Conservation (phyloP, 2,329 filamentous ascomycete species). For the Colletotrichum lini region DNA sequence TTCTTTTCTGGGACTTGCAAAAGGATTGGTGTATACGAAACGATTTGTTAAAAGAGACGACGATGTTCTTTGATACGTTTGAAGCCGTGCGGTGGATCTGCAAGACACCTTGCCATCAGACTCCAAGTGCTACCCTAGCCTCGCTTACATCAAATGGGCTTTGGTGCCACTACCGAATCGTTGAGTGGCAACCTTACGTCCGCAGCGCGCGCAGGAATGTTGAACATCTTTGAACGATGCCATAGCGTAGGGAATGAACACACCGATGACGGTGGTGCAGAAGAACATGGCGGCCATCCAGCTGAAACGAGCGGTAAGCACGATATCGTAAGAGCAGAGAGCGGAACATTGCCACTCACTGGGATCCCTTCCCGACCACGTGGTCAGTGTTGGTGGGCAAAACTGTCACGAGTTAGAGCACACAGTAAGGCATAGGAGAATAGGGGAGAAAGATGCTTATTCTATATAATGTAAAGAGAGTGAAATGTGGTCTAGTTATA, state of each 20-base stretch:
- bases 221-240: slow-evolving; percentile 39
- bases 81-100: too few relatives aligned
- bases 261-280: slow-evolving; percentile 34
- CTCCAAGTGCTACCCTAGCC: neutral
- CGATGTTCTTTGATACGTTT: too few relatives aligned
- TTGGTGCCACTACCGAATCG: slow-evolving; percentile 36
- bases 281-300: slow-evolving; percentile 41
- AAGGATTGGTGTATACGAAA: neutral
- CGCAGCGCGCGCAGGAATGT: slow-evolving; percentile 37
- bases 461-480: too few relatives aligned
- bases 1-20: too few relatives aligned
- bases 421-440: too few relatives aligned
- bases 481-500: too few relatives aligned
- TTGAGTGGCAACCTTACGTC: slow-evolving; percentile 28
- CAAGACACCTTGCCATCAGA: neutral
- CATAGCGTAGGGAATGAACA: slow-evolving; percentile 36
- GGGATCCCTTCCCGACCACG: slow-evolving; percentile 37
- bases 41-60: neutral
- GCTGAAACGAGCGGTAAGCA: neutral
- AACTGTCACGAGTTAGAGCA: too few relatives aligned
- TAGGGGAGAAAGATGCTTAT: too few relatives aligned
- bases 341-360: slow-evolving; percentile 18
- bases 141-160: slow-evolving; percentile 32
- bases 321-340: neutral
- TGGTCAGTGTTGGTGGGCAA: slow-evolving; percentile 28